Conservation (phyloP, 1,139 yeast species). For the Candida mesenterica region DNA sequence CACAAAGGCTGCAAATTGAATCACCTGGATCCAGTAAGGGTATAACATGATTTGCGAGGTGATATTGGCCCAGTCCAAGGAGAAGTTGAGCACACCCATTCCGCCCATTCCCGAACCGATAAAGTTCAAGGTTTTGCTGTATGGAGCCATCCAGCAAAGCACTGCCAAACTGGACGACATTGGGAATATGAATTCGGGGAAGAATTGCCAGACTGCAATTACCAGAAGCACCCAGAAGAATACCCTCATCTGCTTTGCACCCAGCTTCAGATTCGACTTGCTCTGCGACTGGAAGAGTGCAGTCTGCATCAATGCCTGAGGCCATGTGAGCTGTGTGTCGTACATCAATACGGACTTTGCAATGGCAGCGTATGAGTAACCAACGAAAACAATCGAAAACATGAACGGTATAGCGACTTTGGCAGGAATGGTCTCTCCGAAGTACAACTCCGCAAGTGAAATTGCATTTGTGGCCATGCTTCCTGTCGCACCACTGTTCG, state of each 20-base stretch:
- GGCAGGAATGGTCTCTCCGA: slow-evolving; percentile 15
- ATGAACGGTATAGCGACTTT: slow-evolving; percentile 17
- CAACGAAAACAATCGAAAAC: slow-evolving; percentile 21
- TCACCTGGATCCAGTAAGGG: slow-evolving; percentile 23
- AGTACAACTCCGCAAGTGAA: slow-evolving; percentile 18
- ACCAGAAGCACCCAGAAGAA: slow-evolving; percentile 27
- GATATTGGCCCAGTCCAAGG: slow-evolving; percentile 22
- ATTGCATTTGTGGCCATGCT: slow-evolving; percentile 19
- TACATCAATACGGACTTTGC: slow-evolving; percentile 17
- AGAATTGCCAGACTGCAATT: slow-evolving; percentile 27
- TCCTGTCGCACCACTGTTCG: slow-evolving; percentile 22
- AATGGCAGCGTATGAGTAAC: slow-evolving; percentile 22
- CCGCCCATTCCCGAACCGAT: slow-evolving; percentile 24
- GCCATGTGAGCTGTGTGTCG: slow-evolving; percentile 19
- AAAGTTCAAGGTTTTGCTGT: slow-evolving; percentile 15
- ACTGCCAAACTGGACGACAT: slow-evolving; percentile 20
- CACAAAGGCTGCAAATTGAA: slow-evolving; percentile 20
- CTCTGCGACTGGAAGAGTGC: slow-evolving; percentile 18
- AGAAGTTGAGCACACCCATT: slow-evolving; percentile 21
- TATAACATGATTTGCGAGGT: slow-evolving; percentile 20
- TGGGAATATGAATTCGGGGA: slow-evolving; percentile 20
- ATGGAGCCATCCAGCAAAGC: slow-evolving; percentile 22
- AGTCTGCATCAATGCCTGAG: slow-evolving; percentile 21
- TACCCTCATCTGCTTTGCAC: slow-evolving; percentile 18
- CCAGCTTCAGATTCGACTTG: slow-evolving; percentile 10